Evolutionary conservation across 345 rosid species (phyloP).

Genomic region (Hibiscus syriacus): DNA sequence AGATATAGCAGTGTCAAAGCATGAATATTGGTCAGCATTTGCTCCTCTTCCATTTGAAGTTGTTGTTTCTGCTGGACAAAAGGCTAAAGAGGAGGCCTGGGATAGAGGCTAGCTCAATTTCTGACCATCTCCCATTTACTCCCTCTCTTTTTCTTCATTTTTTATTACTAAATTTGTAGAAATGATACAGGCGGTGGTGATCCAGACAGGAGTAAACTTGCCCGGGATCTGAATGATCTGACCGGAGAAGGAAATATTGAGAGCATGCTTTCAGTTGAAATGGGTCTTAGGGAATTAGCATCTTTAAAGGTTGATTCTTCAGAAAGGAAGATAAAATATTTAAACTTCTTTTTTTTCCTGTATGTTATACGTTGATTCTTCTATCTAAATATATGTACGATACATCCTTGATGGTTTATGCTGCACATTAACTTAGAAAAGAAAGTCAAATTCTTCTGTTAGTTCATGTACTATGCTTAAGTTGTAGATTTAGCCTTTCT

Average conservation of each 20-base stretch:
- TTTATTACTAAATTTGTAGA: conserved; percentile 3
- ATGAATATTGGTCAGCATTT: conserved; percentile 86
- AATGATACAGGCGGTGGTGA: conserved; percentile 41
- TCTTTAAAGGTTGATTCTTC: conserved; percentile 60
- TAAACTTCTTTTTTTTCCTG: not conserved
- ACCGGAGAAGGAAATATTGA: conserved; percentile 98
- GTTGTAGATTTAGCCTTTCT: no score
- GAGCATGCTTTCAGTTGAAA: conserved; percentile 95
- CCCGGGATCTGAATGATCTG: conserved; percentile 58
- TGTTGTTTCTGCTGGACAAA: conserved; percentile 93
- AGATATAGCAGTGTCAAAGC: conserved; percentile 69
- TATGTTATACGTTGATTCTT: not conserved
- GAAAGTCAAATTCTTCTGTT: no score
- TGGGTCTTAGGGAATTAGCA: conserved; percentile 89
- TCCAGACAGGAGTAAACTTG: conserved; percentile 42
- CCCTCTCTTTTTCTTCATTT: not conserved
- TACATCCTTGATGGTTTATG: no score
- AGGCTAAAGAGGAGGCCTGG: conserved; percentile 72
- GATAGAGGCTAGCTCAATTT: conserved; percentile 49
- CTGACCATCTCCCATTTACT: not conserved
- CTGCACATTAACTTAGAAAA: not conserved
- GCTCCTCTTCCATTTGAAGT: conserved; percentile 98
- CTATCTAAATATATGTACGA: not conserved
- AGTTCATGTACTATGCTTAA: no score
- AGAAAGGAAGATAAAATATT: not conserved